Conservation (phyloP, 768 basidiomycete species). For the Serendipita sp. region DNA sequence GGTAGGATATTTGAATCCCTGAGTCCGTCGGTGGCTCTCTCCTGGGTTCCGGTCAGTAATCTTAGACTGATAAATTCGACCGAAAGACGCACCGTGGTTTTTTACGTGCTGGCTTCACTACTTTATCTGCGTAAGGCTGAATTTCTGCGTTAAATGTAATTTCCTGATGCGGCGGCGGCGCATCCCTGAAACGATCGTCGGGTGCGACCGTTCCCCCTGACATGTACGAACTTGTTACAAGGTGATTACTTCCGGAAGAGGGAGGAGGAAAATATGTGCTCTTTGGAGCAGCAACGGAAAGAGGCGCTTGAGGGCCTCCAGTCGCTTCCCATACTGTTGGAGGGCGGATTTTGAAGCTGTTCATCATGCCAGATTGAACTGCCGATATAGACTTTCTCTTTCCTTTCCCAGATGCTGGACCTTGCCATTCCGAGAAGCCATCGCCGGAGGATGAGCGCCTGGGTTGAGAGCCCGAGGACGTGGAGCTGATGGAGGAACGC, state of each 20-base stretch:
- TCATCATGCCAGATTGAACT: background rate
- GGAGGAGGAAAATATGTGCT: too few relatives aligned
- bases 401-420: background rate
- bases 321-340: background rate
- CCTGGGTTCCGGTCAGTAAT: background rate
- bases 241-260: too few relatives aligned
- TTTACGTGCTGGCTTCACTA: background rate
- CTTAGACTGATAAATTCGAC: background rate
- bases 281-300: too few relatives aligned
- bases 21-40: background rate
- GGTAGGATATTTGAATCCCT: background rate
- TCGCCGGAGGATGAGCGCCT: background rate
- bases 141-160: too few relatives aligned
- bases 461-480: constrained; percentile 17
- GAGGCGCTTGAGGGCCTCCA: background rate
- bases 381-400: constrained; percentile 1
- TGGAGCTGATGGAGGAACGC: constrained; percentile 1
- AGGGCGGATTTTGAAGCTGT: constrained; percentile 1
- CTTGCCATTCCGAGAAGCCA: background rate
- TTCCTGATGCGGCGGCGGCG: background rate
- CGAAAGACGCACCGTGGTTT: background rate
- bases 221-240: too few relatives aligned
- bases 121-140: background rate
- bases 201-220: background rate
- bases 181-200: background rate